Evolutionary conservation across 306 rosid species (phyloP).

Genomic region (Fagus crenata): DNA sequence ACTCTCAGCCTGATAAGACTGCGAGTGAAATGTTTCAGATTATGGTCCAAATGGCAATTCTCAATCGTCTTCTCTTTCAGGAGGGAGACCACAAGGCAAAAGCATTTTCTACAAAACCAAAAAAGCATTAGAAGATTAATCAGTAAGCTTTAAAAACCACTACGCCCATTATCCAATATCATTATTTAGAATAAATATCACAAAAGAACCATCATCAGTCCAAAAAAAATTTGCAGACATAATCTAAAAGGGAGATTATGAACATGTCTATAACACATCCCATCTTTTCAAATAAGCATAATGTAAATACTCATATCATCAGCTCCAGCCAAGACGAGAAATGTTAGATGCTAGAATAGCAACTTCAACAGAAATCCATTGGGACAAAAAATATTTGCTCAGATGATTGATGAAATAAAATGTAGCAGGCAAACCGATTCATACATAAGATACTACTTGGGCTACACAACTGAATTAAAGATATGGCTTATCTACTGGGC

Average conservation of each 20-base stretch:
- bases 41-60: slow-evolving; percentile 14
- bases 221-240: neutral
- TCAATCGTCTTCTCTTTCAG: slow-evolving; percentile 89
- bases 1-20: neutral
- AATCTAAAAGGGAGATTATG: neutral
- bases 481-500: neutral
- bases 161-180: neutral
- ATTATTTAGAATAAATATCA: neutral
- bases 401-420: neutral
- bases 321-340: neutral
- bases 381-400: neutral
- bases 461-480: neutral
- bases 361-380: neutral
- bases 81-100: slow-evolving; percentile 90
- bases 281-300: neutral
- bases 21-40: slow-evolving; percentile 1
- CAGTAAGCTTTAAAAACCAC: neutral
- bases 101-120: slow-evolving; percentile 74
- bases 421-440: neutral
- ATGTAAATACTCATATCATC: neutral
- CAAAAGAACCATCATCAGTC: neutral
- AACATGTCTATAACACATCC: neutral
- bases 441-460: neutral
- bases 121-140: neutral
- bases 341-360: neutral